phyloP scores from a whole-genome alignment of 345 rosid species.

The Brassica rapa region DNA sequence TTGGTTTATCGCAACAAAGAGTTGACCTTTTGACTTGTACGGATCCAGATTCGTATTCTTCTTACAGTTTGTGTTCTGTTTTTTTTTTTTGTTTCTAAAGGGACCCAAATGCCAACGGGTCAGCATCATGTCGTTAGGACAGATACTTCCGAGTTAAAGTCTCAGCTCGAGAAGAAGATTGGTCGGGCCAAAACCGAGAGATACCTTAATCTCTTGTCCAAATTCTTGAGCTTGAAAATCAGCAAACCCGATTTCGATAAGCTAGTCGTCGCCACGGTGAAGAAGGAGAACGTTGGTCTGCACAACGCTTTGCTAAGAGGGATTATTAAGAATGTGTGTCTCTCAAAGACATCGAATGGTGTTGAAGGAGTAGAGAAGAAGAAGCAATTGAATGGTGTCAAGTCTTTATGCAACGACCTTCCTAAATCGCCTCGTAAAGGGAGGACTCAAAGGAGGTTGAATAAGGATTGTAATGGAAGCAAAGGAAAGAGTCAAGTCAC shows the following conservation, averaged over 20 bases:
- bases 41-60: slow-evolving; percentile 25
- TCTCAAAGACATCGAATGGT: slow-evolving; percentile 50
- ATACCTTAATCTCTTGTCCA: slow-evolving; percentile 57
- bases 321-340: slow-evolving; percentile 57
- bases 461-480: slow-evolving; percentile 39
- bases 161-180: slow-evolving; percentile 56
- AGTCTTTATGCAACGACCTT: slow-evolving; percentile 51
- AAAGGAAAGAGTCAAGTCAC: slow-evolving; percentile 43
- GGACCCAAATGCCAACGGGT: slow-evolving; percentile 51
- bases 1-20: slow-evolving; percentile 12
- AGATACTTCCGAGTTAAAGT: slow-evolving; percentile 56
- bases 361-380: slow-evolving; percentile 26
- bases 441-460: slow-evolving; percentile 51
- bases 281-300: slow-evolving; percentile 59
- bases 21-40: slow-evolving; percentile 43
- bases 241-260: slow-evolving; percentile 60
- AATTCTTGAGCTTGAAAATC: slow-evolving; percentile 54
- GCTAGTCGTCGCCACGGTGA: slow-evolving; percentile 49
- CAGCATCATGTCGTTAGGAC: slow-evolving; percentile 53
- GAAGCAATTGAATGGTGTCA: slow-evolving; percentile 43
- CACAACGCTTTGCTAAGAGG: slow-evolving; percentile 63
- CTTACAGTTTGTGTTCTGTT: background rate
- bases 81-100: slow-evolving; percentile 5
- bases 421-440: slow-evolving; percentile 62
- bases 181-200: slow-evolving; percentile 58